These are phyloP conservation scores for Fusarium paranaense DNA, from an alignment of 2,329 filamentous ascomycete genomes.

Conservation along the genomic window DNA sequence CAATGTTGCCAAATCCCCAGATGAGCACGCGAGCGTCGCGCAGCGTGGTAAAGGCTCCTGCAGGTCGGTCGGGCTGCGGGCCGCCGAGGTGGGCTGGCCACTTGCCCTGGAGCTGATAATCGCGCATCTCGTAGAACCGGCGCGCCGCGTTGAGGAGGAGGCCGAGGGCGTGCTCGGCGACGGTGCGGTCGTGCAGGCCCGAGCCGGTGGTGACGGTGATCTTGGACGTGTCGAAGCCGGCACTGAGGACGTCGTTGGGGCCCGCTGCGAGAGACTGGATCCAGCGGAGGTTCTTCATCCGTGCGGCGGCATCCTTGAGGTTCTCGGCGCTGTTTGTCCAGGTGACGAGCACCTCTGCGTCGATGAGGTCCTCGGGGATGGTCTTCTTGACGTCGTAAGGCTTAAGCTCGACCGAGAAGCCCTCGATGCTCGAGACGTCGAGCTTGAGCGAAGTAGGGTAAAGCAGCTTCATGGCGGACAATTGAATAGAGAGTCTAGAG, in stretches of 20 bases:
- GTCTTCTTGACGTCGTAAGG: conserved; percentile 68
- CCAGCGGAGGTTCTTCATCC: conserved; percentile 70
- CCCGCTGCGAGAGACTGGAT: conserved; percentile 76
- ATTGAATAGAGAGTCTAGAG: not conserved
- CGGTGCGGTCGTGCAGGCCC: conserved; percentile 72
- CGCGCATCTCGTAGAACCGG: conserved; percentile 72
- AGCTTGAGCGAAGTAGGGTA: conserved; percentile 73
- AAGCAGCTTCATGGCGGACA: conserved; percentile 68
- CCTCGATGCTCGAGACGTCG: conserved; percentile 65
- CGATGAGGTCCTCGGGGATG: conserved; percentile 68
- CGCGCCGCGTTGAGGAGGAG: conserved; percentile 67
- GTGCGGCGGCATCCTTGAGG: conserved; percentile 66
- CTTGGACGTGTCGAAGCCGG: conserved; percentile 66
- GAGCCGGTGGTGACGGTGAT: conserved; percentile 70
- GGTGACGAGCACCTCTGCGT: conserved; percentile 71
- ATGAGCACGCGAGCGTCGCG: conserved; percentile 68
- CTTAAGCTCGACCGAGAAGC: conserved; percentile 68
- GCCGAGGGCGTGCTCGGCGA: conserved; percentile 73
- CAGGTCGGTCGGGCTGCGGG: conserved; percentile 68
- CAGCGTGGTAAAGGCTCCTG: conserved; percentile 68
- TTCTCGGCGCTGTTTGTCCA: conserved; percentile 71
- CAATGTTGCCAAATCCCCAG: conserved; percentile 77
- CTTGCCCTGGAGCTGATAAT: conserved; percentile 66
- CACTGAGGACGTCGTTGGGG: conserved; percentile 72
- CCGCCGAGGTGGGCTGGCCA: conserved; percentile 74